Evolutionary conservation across 768 basidiomycete species (phyloP).

Genomic region (Collybia nuda): DNA sequence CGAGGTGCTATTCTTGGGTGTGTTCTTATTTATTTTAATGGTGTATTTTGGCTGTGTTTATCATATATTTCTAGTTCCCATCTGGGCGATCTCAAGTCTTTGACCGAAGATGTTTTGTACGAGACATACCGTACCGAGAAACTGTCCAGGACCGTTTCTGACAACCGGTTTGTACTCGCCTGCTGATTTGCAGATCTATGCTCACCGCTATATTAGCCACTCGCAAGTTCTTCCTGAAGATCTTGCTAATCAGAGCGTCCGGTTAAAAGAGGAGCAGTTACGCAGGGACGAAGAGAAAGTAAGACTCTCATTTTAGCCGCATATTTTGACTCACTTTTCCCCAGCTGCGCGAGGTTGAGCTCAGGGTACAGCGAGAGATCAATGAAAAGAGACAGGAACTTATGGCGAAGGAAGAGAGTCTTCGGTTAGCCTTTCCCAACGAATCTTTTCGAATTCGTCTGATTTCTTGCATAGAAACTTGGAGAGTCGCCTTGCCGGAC

Average conservation of each 20-base stretch:
- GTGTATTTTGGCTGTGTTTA: not conserved
- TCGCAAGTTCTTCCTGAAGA: slow-evolving; percentile 84
- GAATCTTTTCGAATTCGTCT: not conserved
- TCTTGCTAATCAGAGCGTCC: slow-evolving; percentile 80
- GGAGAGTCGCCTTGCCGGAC: slow-evolving; percentile 58
- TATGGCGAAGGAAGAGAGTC: slow-evolving; percentile 81
- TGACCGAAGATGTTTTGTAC: slow-evolving; percentile 83
- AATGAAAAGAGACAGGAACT: slow-evolving; percentile 86
- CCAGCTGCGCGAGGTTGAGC: slow-evolving; percentile 81
- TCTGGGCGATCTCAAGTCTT: slow-evolving; percentile 78
- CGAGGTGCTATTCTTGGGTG: slow-evolving; percentile 73
- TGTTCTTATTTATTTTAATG: slow-evolving; percentile 26
- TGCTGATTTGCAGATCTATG: slow-evolving; percentile 1
- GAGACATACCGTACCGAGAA: slow-evolving; percentile 92
- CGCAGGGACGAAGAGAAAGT: slow-evolving; percentile 86
- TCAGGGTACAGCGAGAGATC: slow-evolving; percentile 85
- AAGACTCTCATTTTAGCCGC: slow-evolving; percentile 2
- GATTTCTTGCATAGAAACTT: slow-evolving; percentile 39
- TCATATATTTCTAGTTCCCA: slow-evolving; percentile 55
- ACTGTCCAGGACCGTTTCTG: slow-evolving; percentile 66
- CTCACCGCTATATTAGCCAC: slow-evolving; percentile 34
- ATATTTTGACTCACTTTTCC: not conserved
- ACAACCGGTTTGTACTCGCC: slow-evolving; percentile 43
- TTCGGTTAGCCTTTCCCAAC: slow-evolving; percentile 43
- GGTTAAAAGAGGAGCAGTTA: slow-evolving; percentile 90